phyloP scores from a whole-genome alignment of 2,329 filamentous ascomycete species.

The Pseudogymnoascus sp. region DNA sequence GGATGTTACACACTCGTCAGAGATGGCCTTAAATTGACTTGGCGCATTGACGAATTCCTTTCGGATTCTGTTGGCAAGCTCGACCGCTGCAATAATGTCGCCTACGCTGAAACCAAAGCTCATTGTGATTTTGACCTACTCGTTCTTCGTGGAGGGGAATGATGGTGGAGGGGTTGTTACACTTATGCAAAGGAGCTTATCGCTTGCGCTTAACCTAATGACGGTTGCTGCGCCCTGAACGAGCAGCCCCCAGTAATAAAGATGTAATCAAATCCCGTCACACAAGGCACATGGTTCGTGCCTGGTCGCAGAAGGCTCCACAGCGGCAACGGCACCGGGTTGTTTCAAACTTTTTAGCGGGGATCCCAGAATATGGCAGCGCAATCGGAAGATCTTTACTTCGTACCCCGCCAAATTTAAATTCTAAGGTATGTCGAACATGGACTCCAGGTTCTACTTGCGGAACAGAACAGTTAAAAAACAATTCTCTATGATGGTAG shows the following conservation, averaged over 20 bases:
- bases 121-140: conserved; percentile 14
- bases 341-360: no score
- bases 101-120: conserved; percentile 22
- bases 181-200: no score
- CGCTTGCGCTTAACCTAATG: neutral
- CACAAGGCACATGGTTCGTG: neutral
- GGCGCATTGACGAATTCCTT: conserved; percentile 19
- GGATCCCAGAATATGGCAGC: no score
- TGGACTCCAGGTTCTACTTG: no score
- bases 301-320: neutral
- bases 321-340: no score
- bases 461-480: no score
- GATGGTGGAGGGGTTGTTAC: no score
- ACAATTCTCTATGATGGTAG: no score
- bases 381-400: no score
- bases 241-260: neutral
- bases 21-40: conserved; percentile 17
- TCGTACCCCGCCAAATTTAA: no score
- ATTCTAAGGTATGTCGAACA: no score
- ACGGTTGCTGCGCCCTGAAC: neutral
- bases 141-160: neutral
- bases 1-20: conserved; percentile 15
- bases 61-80: conserved; percentile 19
- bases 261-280: neutral
- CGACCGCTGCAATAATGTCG: conserved; percentile 17